These are phyloP conservation scores for Phytophthora pisi DNA, from an alignment of 352 stramenopile genomes.

Conservation along the genomic window DNA sequence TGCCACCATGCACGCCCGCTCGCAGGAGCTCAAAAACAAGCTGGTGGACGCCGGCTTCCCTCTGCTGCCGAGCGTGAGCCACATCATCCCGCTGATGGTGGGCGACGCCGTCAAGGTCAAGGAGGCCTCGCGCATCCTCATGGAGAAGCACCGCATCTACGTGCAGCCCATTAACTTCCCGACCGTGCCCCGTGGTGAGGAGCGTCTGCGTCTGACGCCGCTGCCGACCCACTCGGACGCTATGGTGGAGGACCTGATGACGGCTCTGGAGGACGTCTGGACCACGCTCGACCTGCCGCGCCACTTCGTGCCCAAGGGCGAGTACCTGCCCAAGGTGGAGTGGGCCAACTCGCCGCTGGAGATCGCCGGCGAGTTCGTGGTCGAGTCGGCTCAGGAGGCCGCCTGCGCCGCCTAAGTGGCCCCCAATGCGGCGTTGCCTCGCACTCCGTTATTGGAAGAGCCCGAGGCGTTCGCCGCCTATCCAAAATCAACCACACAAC, in stretches of 20 bases:
- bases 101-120: conserved; percentile 89
- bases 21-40: conserved; percentile 82
- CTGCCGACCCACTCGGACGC: conserved; percentile 86
- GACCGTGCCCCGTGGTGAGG: conserved; percentile 87
- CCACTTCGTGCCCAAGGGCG: conserved; percentile 60
- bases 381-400: conserved; percentile 37
- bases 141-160: conserved; percentile 93
- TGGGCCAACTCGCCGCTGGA: conserved; percentile 70
- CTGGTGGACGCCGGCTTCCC: conserved; percentile 87
- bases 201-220: conserved; percentile 89
- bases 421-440: conserved; percentile 4
- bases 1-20: conserved; percentile 83
- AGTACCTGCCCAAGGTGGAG: conserved; percentile 83
- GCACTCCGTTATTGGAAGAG: conserved; percentile 26
- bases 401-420: conserved; percentile 41
- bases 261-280: conserved; percentile 87
- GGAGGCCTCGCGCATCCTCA: conserved; percentile 87
- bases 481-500: conserved; percentile 25
- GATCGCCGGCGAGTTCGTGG: conserved; percentile 50
- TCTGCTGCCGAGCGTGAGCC: conserved; percentile 84
- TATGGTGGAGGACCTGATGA: conserved; percentile 89
- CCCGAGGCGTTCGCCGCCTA: conserved; percentile 14
- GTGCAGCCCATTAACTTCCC: conserved; percentile 94
- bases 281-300: conserved; percentile 81
- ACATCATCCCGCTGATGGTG: conserved; percentile 92